Evolutionary conservation across 495 filamentous ascomycete species (phyloP).

Genomic region (Aspergillus bridgeri): DNA sequence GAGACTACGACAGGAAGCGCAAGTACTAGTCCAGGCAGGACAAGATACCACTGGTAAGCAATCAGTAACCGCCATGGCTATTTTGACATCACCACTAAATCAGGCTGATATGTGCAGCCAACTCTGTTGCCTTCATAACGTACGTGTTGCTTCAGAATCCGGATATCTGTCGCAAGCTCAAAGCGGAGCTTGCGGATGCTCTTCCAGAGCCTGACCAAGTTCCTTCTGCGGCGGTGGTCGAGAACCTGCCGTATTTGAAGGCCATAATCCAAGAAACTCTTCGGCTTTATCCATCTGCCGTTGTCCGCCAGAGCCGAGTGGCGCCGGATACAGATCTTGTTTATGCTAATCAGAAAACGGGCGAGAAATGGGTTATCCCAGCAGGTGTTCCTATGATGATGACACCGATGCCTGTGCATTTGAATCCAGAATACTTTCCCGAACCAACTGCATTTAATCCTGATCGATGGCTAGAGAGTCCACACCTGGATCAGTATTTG

Average conservation of each 20-base stretch:
- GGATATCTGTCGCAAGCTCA: neutral
- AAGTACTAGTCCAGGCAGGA: neutral
- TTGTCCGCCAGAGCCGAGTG: neutral
- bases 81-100: too few relatives aligned
- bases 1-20: neutral
- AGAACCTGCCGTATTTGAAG: neutral
- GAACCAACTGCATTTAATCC: neutral
- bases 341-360: neutral
- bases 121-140: neutral
- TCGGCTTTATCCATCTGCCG: neutral
- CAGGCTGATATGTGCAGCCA: neutral
- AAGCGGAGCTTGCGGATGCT: neutral
- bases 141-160: neutral
- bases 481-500: neutral
- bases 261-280: neutral
- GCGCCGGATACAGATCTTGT: neutral
- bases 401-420: neutral
- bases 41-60: neutral
- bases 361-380: neutral
- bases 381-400: neutral
- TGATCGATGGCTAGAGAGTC: neutral
- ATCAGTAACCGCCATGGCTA: neutral
- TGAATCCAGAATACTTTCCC: neutral
- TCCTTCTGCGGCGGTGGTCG: neutral
- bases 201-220: neutral